These are phyloP conservation scores for Podila epicladia DNA, from an alignment of 192 early-diverging fungal species.

Conservation along the genomic window DNA sequence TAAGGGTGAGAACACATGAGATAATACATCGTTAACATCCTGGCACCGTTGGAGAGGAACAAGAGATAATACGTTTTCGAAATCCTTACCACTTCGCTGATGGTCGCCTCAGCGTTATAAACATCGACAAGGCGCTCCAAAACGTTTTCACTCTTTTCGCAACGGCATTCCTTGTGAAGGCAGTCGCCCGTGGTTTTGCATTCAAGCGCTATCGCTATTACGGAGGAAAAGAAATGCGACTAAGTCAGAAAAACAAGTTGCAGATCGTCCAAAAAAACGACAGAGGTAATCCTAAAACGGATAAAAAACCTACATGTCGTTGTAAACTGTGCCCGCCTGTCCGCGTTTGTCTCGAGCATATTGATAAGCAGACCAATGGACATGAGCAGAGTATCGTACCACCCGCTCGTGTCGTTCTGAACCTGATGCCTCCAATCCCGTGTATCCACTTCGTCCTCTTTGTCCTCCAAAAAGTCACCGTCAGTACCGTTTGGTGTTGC, in stretches of 20 bases:
- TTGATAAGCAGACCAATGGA: conserved; percentile 47
- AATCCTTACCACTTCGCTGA: conserved; percentile 30
- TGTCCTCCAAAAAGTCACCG: not conserved
- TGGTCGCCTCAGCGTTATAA: conserved; percentile 32
- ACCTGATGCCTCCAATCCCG: not conserved
- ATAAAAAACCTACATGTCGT: conserved; percentile 14
- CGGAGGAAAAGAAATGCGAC: not conserved
- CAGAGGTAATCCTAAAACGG: not conserved
- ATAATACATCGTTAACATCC: not conserved
- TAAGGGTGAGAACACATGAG: not conserved
- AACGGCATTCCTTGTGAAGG: conserved; percentile 27
- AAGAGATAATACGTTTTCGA: not conserved
- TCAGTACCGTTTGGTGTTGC: not conserved
- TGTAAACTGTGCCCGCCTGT: conserved; percentile 16
- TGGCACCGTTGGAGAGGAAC: not conserved
- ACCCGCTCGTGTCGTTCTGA: conserved; percentile 28
- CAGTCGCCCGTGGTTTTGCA: conserved; percentile 34
- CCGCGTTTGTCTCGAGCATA: conserved; percentile 28
- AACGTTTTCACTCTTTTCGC: conserved; percentile 25
- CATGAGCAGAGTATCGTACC: conserved; percentile 41
- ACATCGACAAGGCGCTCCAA: conserved; percentile 40
- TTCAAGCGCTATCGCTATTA: conserved; percentile 34
- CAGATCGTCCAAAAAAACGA: not conserved
- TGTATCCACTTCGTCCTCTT: not conserved
- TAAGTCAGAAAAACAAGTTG: not conserved